These are phyloP conservation scores for Bryoerythrophyllum caledonicum DNA, from an alignment of 225 moss, liverwort and hornwort species.

Conservation along the genomic window DNA sequence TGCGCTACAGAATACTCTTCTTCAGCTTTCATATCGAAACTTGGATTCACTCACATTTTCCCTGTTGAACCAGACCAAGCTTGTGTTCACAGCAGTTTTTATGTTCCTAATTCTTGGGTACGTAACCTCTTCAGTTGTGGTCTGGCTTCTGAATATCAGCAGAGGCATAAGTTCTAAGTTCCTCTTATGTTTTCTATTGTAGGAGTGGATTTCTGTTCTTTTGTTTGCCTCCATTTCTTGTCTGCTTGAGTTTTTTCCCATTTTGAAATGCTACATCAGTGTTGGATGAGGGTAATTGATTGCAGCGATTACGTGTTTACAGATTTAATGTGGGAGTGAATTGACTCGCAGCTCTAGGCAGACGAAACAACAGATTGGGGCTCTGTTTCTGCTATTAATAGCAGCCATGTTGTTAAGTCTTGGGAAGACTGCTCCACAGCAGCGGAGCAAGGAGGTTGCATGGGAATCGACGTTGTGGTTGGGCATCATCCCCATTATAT, in stretches of 20 bases:
- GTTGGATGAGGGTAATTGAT: background rate
- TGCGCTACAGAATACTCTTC: conserved; percentile 83
- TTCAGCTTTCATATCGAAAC: conserved; percentile 86
- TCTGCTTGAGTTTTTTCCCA: background rate
- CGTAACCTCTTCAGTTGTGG: background rate
- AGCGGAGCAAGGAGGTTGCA: conserved; percentile 34
- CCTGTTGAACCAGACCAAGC: conserved; percentile 93
- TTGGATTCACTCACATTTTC: conserved; percentile 95
- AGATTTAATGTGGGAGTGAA: background rate
- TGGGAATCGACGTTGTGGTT: conserved; percentile 64
- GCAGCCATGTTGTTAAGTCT: conserved; percentile 81
- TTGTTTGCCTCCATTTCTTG: background rate
- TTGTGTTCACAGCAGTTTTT: conserved; percentile 89
- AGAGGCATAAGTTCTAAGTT: background rate
- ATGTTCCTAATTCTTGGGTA: conserved; percentile 94
- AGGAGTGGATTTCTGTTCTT: background rate
- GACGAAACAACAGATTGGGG: conserved; percentile 84
- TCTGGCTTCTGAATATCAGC: background rate
- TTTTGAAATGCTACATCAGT: background rate
- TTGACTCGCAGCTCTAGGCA: conserved; percentile 63
- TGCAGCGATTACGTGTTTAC: conserved; percentile 5
- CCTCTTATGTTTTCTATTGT: conserved; percentile 8
- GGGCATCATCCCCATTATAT: conserved; percentile 83
- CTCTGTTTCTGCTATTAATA: conserved; percentile 62
- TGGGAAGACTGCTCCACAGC: conserved; percentile 60